Conservation (phyloP, 352 stramenopile species). For the Elongisporangium anandrum region DNA sequence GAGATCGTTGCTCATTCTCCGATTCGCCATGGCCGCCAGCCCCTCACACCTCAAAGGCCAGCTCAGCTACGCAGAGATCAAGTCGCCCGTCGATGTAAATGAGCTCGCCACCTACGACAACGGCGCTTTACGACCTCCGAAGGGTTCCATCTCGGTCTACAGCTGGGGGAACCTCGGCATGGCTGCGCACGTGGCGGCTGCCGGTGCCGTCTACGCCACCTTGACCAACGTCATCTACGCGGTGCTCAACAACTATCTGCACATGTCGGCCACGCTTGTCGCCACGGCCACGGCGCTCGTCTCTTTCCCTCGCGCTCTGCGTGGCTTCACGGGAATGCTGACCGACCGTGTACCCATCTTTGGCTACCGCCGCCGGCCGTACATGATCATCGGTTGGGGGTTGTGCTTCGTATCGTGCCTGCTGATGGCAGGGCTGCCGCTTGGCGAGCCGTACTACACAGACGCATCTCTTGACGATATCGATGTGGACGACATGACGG, state of each 20-base stretch:
- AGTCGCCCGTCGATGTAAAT: slow-evolving; percentile 1
- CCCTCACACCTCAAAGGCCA: neutral
- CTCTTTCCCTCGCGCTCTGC: slow-evolving; percentile 33
- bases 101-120: neutral
- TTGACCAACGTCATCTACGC: slow-evolving; percentile 35
- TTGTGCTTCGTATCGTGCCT: slow-evolving; percentile 29
- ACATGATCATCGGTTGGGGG: slow-evolving; percentile 69
- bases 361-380: slow-evolving; percentile 72
- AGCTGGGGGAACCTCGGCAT: slow-evolving; percentile 36
- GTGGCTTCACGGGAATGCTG: slow-evolving; percentile 56
- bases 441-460: slow-evolving; percentile 40
- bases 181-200: slow-evolving; percentile 27
- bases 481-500: slow-evolving; percentile 22
- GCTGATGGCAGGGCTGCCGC: slow-evolving; percentile 33
- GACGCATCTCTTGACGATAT: slow-evolving; percentile 20
- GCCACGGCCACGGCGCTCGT: slow-evolving; percentile 41
- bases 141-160: slow-evolving; percentile 13
- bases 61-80: neutral
- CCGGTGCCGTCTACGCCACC: slow-evolving; percentile 38
- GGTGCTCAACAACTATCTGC: slow-evolving; percentile 56
- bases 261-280: slow-evolving; percentile 41
- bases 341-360: slow-evolving; percentile 72
- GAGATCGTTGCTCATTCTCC: too few species aligned
- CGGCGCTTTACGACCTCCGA: neutral
- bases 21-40: neutral